A percentile compares a stretch with the other conserved stretches of the same genome.
These are phyloP conservation scores for Hydrangea macrophylla DNA, from an alignment of 148 eudicot species.

Conservation along the genomic window DNA sequence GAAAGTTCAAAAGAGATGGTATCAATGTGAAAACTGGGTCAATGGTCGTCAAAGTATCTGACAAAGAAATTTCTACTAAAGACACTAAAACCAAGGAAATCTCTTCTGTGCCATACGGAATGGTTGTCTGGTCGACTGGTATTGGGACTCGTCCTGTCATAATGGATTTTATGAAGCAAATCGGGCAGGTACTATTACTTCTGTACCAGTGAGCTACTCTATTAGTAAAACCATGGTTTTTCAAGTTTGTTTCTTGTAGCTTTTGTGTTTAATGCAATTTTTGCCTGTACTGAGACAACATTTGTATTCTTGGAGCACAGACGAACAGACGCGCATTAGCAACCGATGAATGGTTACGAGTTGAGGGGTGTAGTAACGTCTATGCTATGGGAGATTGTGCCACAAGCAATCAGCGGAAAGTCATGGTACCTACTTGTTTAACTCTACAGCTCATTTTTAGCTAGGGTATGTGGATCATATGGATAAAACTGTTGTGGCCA, in stretches of 20 bases:
- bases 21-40: constrained; percentile 45
- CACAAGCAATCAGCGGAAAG: constrained; percentile 48
- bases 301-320: constrained; percentile 15
- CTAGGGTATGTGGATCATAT: neutral
- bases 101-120: constrained; percentile 45
- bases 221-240: neutral
- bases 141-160: constrained; percentile 63
- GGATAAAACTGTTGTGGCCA: neutral
- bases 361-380: constrained; percentile 30
- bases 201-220: neutral
- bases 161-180: constrained; percentile 60
- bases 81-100: constrained; percentile 28
- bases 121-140: constrained; percentile 66
- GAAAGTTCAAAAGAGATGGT: constrained; percentile 45
- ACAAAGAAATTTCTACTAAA: constrained; percentile 43
- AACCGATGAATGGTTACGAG: constrained; percentile 58
- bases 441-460: neutral
- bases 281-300: neutral
- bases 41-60: constrained; percentile 47
- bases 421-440: constrained; percentile 32
- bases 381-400: constrained; percentile 61
- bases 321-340: constrained; percentile 47
- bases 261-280: neutral
- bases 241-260: neutral
- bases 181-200: constrained; percentile 42